Percentiles rank a stretch among this genome's conserved stretches.
Conservation (phyloP, 2,329 filamentous ascomycete species). For the Fusarium sp. region DNA sequence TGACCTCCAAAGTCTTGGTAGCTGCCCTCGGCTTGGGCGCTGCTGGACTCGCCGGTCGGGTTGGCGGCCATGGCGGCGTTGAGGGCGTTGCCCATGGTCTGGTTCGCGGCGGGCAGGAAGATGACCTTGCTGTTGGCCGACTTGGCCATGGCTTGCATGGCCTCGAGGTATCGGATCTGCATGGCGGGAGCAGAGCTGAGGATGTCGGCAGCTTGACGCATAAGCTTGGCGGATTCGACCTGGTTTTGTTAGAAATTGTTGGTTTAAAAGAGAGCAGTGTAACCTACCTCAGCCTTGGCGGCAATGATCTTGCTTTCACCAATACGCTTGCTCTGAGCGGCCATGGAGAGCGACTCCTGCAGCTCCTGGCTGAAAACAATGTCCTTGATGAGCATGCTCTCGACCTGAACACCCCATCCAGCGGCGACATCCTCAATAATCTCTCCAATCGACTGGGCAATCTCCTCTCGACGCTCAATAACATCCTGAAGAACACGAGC, state of each 20-base stretch:
- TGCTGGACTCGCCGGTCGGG: slow-evolving; percentile 61
- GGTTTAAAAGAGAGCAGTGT: not conserved
- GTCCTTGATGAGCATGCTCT: slow-evolving; percentile 99
- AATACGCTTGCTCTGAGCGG: slow-evolving; percentile 97
- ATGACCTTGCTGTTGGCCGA: slow-evolving; percentile 89
- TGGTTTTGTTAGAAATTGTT: slow-evolving; percentile 28
- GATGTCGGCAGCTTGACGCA: slow-evolving; percentile 94
- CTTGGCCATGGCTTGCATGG: slow-evolving; percentile 99
- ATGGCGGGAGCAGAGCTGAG: slow-evolving; percentile 92
- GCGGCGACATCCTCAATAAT: slow-evolving; percentile 96
- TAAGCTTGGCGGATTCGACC: slow-evolving; percentile 95
- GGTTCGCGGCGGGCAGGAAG: slow-evolving; percentile 74
- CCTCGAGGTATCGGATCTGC: slow-evolving; percentile 98
- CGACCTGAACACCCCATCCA: slow-evolving; percentile 95
- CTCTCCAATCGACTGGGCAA: slow-evolving; percentile 93
- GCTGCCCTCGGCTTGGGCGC: slow-evolving; percentile 56
- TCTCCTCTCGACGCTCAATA: slow-evolving; percentile 97
- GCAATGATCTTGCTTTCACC: slow-evolving; percentile 99
- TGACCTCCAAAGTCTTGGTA: slow-evolving; percentile 64
- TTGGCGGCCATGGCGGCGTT: slow-evolving; percentile 59
- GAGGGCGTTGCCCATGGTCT: slow-evolving; percentile 65
- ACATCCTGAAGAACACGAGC: slow-evolving; percentile 97
- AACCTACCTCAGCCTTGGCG: slow-evolving; percentile 81
- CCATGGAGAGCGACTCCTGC: slow-evolving; percentile 97
- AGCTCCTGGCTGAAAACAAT: slow-evolving; percentile 97